A percentile compares a stretch with the other conserved stretches of the same genome.
phyloP scores from a whole-genome alignment of 768 basidiomycete genomes.

The Infundibulicybe gibba region DNA sequence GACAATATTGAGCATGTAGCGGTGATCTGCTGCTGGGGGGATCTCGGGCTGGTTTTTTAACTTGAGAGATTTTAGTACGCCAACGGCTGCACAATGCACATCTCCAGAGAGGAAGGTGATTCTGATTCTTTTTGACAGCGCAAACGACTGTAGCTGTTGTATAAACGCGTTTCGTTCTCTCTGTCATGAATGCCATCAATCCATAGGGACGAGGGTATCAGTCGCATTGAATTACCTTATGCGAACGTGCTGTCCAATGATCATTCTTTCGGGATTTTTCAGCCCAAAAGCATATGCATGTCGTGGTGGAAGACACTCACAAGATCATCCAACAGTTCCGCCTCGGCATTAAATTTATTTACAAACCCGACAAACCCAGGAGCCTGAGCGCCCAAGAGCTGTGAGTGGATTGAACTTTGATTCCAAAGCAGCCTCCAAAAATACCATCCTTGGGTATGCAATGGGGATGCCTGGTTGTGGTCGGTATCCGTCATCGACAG shows the following conservation, averaged over 20 bases:
- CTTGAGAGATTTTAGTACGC: constrained; percentile 66
- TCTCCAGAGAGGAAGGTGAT: constrained; percentile 91
- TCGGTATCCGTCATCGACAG: not conserved
- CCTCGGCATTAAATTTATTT: constrained; percentile 89
- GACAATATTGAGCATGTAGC: constrained; percentile 90
- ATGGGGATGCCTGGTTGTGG: constrained; percentile 60
- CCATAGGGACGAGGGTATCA: not conserved
- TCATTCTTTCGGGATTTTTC: constrained; percentile 54
- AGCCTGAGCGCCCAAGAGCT: constrained; percentile 64
- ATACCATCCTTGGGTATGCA: constrained; percentile 92
- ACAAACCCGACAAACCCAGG: constrained; percentile 75
- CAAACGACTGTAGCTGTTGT: constrained; percentile 71
- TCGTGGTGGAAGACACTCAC: constrained; percentile 31
- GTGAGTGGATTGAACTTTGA: constrained; percentile 84
- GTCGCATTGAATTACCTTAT: constrained; percentile 50
- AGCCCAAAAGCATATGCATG: not conserved
- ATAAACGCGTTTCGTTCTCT: constrained; percentile 90
- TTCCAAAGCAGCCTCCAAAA: constrained; percentile 75
- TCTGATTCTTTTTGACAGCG: constrained; percentile 57
- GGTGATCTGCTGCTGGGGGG: constrained; percentile 57
- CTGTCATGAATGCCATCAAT: constrained; percentile 31
- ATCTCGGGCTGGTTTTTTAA: constrained; percentile 45
- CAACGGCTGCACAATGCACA: constrained; percentile 89
- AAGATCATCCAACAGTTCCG: constrained; percentile 92
- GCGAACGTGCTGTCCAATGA: constrained; percentile 83